phyloP scores from a whole-genome alignment of 2,329 filamentous ascomycete genomes.

The Madurella fahalii region DNA sequence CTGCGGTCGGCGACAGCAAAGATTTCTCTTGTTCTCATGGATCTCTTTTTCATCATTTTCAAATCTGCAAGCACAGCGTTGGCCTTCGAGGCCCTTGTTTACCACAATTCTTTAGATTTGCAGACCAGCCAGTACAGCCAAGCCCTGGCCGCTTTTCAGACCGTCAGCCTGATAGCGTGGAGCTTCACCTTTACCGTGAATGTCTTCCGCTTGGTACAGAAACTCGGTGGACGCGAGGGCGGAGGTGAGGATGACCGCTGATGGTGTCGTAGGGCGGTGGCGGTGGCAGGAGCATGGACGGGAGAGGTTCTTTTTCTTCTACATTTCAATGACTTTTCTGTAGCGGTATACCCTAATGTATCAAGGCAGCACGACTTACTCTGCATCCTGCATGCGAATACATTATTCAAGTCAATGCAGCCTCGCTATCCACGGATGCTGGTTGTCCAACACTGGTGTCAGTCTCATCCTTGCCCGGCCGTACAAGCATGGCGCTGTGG shows the following conservation, averaged over 20 bases:
- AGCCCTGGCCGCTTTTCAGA: slow-evolving; percentile 71
- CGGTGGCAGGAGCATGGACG: too few species aligned
- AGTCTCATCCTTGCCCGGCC: too few species aligned
- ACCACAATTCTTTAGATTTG: slow-evolving; percentile 38
- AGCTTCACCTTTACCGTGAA: slow-evolving; percentile 84
- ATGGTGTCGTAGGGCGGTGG: not conserved
- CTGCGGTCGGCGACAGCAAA: slow-evolving; percentile 80
- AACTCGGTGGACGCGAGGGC: slow-evolving; percentile 54
- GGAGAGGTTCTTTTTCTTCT: not conserved
- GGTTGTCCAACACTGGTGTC: too few species aligned
- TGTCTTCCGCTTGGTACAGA: slow-evolving; percentile 65
- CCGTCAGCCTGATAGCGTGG: slow-evolving; percentile 85
- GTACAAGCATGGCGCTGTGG: not conserved
- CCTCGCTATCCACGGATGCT: too few species aligned
- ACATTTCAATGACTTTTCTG: not conserved
- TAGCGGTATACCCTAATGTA: not conserved
- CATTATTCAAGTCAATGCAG: too few species aligned
- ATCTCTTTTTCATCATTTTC: slow-evolving; percentile 96
- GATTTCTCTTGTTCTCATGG: slow-evolving; percentile 81
- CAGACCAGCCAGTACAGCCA: slow-evolving; percentile 54
- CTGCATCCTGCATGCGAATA: not conserved
- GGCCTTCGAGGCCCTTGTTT: slow-evolving; percentile 79
- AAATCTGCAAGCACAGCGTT: slow-evolving; percentile 89
- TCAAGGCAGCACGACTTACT: slow-evolving; percentile 7
- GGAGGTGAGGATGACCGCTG: slow-evolving; percentile 43